phyloP scores from a whole-genome alignment of 768 basidiomycete genomes.

The Cantharellus anzutake region DNA sequence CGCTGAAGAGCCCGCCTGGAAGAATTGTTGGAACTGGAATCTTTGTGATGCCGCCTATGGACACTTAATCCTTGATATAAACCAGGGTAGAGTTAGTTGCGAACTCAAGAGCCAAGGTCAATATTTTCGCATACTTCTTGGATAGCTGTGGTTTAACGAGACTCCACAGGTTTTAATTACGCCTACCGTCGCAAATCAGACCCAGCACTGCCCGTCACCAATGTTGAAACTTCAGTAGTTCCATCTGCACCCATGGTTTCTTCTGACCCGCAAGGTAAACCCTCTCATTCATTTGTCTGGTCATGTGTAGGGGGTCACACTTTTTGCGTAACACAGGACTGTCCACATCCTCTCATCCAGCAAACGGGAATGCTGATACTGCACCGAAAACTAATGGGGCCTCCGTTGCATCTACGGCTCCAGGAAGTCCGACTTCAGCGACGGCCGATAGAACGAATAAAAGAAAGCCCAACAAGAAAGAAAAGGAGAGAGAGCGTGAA shows the following conservation, averaged over 20 bases:
- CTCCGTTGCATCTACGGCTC: slow-evolving; percentile 19
- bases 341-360: not conserved
- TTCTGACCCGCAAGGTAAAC: not conserved
- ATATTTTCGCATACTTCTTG: not conserved
- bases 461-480: not conserved
- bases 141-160: not conserved
- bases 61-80: slow-evolving; percentile 68
- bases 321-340: too few relatives aligned
- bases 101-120: slow-evolving; percentile 82
- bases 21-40: slow-evolving; percentile 99
- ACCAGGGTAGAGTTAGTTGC: slow-evolving; percentile 79
- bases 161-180: slow-evolving; percentile 71
- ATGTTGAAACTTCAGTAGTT: slow-evolving; percentile 19
- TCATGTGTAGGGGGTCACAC: too few relatives aligned
- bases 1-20: slow-evolving; percentile 87
- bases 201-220: slow-evolving; percentile 34
- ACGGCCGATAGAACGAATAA: slow-evolving; percentile 7
- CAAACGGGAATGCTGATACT: slow-evolving; percentile 12
- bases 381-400: slow-evolving; percentile 17
- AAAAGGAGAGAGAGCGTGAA: not conserved
- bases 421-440: slow-evolving; percentile 9
- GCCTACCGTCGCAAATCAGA: slow-evolving; percentile 47
- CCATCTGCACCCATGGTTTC: not conserved
- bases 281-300: too few relatives aligned
- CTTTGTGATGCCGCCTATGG: slow-evolving; percentile 92